Evolutionary conservation across 2,329 filamentous ascomycete species (phyloP), one percentile per base, ranked within the genome.

Genomic region (Phaeosphaeriaceae sp.): DNA sequence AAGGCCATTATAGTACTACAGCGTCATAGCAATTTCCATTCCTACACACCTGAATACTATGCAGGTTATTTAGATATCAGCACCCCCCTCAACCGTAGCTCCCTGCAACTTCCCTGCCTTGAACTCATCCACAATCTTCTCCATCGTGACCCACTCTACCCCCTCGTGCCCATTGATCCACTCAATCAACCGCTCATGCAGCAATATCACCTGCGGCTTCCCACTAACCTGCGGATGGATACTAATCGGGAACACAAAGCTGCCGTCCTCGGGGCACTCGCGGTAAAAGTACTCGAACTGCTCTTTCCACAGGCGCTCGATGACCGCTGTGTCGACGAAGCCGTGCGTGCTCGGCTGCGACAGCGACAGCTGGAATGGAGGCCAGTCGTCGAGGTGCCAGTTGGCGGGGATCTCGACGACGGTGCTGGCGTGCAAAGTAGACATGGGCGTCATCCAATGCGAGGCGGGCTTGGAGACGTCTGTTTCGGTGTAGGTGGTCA

Each of bases 271-370:
- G 0, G 61, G 58, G 55, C 70, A 72, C 65, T 82, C 80, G 31
- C 77, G 63, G 61, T 82, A 82, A 41, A 75, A 71, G 56, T 76
- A 83, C 51, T 80, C 77, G 53, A 83, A 83, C 48, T 82, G 79
- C 54, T 82, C 78, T 58, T 76, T 76, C 81, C 81, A 84, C 25
- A 81, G 63, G 45, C 71, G 69, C 62, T 82, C 78, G 11, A 83
- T 74, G 17, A 72, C 69, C 9, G 72, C 66, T 1, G 79, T 75
- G 57, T 83, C 78, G 20, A 82, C 77, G 56, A 72, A 82, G 2
- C 81, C 80, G 54, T 81, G 76, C 1, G 82, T 85, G 61, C 89
- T 89, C 0, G 87, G 78, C 1, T 85, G 81, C 1, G 82, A 82
- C 17, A 74, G 69, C 44, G 67, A 74, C 24, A 74, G 71, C 65